Evolutionary conservation across 495 filamentous ascomycete species (phyloP), one percentile per base, ranked within the genome.

Genomic region (Viridothelium virens): DNA sequence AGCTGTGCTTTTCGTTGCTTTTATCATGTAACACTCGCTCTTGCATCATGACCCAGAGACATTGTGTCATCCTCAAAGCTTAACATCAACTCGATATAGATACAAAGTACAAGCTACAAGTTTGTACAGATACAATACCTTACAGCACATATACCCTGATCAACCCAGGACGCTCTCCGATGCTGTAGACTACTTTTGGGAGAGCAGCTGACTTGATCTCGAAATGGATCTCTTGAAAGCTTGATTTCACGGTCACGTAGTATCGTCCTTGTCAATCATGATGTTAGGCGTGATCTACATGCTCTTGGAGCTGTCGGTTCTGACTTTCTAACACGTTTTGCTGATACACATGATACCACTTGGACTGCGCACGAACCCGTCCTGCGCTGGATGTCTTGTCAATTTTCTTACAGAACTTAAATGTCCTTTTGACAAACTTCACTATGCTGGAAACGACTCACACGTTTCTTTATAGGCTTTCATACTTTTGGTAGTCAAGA

Each of bases 211-310:
- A 25, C 1, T 1, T 25, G 25, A 25, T 25, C 25, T 0, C 25
- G 25, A 25, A 25, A 25, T 25, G 25, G 25, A 25, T 25, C 25
- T 25, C 25, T 25, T 25, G 25, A 25, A 25, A 25, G 1, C n/a
- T 18, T 53, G 48, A 25, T 66, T 44, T 53, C 64, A 25, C n/a
- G 50, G 44, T 53, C 64, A 38, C 64, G 64, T 11, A 66, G 47
- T 62, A 53, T 66, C 37, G 50, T 62, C n/a, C 61, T 66, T 44
- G 64, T 66, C n/a, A 53, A 41, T 44, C 64, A 66, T 62, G 64
- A 59, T 38, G 62, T 66, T 66, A 37, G 56, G 34, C 56, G 44
- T 44, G 64, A 66, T 59, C 36, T 66, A n/a, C 64, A 66, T 36
- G 64, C 64, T 39, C 44, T 66, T 36, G 50, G 47, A 44, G 64